phyloP scores from a whole-genome alignment of 257 asterid species.

The Solanum tarijense region DNA sequence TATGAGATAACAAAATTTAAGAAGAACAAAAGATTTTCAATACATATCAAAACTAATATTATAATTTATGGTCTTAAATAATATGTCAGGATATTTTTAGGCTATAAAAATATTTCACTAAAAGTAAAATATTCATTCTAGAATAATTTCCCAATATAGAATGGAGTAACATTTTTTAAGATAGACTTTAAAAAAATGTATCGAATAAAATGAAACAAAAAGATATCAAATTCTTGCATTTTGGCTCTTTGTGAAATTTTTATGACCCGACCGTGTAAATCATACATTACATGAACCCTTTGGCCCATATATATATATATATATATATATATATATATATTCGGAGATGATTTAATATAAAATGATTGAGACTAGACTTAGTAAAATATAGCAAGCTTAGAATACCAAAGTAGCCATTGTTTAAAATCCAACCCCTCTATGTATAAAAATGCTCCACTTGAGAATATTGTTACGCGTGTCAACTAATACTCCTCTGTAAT shows the following conservation, averaged over 20 bases:
- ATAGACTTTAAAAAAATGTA: background rate
- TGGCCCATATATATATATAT: too few species aligned
- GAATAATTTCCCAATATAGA: background rate
- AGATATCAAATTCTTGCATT: background rate
- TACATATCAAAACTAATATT: background rate
- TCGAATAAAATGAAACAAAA: background rate
- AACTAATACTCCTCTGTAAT: too few species aligned
- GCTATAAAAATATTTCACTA: background rate
- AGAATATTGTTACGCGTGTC: background rate
- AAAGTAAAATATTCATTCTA: background rate
- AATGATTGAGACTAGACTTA: background rate
- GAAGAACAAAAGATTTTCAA: background rate
- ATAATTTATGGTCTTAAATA: background rate
- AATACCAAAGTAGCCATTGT: background rate
- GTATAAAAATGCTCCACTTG: too few species aligned
- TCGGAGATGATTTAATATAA: too few species aligned
- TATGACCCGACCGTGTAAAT: background rate
- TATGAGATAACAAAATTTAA: background rate
- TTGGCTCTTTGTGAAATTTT: background rate
- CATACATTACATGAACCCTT: too few species aligned
- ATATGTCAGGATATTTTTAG: background rate
- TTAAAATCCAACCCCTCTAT: background rate
- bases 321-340: too few species aligned
- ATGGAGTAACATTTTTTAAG: background rate
- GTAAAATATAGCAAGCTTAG: background rate